Percentiles rank a stretch among this genome's conserved stretches.
Conservation (phyloP, 352 stramenopile genomes). For the Phytophthora fragariaefolia region DNA sequence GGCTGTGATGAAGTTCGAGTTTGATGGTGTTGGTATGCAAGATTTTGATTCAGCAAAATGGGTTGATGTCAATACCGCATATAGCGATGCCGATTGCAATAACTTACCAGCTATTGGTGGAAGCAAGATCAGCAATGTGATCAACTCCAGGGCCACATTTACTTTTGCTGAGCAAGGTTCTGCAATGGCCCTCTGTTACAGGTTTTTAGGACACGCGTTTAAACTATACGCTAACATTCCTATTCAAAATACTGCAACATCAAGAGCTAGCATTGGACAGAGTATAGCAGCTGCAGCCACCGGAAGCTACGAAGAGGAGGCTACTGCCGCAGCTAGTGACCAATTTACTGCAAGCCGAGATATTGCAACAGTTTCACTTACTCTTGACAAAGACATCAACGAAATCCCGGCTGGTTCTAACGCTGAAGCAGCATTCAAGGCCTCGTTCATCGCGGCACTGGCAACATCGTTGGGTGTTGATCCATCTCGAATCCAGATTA, state of each 20-base stretch:
- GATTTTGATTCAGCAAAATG: slow-evolving; percentile 75
- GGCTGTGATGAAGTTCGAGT: slow-evolving; percentile 63
- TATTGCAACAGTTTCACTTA: slow-evolving; percentile 56
- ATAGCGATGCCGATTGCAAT: slow-evolving; percentile 49
- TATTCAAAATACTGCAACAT: slow-evolving; percentile 43
- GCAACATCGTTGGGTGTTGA: slow-evolving; percentile 55
- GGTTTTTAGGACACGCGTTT: slow-evolving; percentile 56
- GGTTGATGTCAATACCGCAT: slow-evolving; percentile 36
- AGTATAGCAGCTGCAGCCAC: slow-evolving; percentile 1
- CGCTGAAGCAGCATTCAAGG: slow-evolving; percentile 62
- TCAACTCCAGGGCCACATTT: slow-evolving; percentile 50
- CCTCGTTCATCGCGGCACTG: slow-evolving; percentile 42
- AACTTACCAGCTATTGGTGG: slow-evolving; percentile 46
- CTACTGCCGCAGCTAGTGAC: slow-evolving; percentile 31
- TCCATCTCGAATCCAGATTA: slow-evolving; percentile 57
- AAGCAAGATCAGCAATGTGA: slow-evolving; percentile 40
- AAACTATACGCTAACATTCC: slow-evolving; percentile 58
- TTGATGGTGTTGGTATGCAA: slow-evolving; percentile 58
- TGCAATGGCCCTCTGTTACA: slow-evolving; percentile 64
- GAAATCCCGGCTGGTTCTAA: slow-evolving; percentile 54
- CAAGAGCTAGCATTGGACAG: slow-evolving; percentile 15
- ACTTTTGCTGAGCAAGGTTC: slow-evolving; percentile 49
- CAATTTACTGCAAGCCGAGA: slow-evolving; percentile 53
- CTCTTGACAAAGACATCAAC: slow-evolving; percentile 67
- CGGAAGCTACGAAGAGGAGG: slow-evolving; percentile 40